Evolutionary conservation across 257 asterid genomes (phyloP), one percentile per base, ranked within the genome.

Genomic region (Plantago ovata): DNA sequence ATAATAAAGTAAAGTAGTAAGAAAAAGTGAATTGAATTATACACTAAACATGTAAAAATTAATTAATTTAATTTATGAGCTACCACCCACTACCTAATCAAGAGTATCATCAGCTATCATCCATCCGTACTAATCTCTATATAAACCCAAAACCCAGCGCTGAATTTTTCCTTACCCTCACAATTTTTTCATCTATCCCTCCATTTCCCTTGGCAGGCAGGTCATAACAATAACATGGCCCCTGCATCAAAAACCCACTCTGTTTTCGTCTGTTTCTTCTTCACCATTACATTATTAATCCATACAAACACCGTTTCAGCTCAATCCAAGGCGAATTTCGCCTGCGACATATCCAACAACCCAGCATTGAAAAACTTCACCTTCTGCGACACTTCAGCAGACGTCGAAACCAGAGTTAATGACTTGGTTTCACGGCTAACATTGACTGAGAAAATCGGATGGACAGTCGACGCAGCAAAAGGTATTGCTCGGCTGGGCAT

Each of bases 361-460:
- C 83, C 95, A 12, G 83, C 72, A 19, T 49, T 79, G 18, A 71
- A 61, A 66, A 76, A 71, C 33, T 61, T 74, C 38, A 62, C 61
- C 51, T 87, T 87, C 84, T 87, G 95, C 56, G 88, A 84, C 60
- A 11, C 69, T 13, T 58, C 94, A 56, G 62, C 78, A 74, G 79
- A 50, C 51, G 65, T 74, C 54, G 48, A 64, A 12, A 28, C 60
- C 43, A 65, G 95, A 12, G 95, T 84, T 0, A 58, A 55, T 3
- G 91, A 84, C 56, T 22, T 87, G 32, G 88, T 87, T 23, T 16
- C 62, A 18, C 20, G 74, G 50, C 69, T 87, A 6, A 87, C 95
- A 51, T 56, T 87, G 75, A 66, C 18, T 69, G 95, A 87, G 81
- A 87, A 87, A 61, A 77, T 87, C 14, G 84, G 80, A 55, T 81